phyloP scores from a whole-genome alignment of 495 filamentous ascomycete genomes.

The Lophiotrema nucula region DNA sequence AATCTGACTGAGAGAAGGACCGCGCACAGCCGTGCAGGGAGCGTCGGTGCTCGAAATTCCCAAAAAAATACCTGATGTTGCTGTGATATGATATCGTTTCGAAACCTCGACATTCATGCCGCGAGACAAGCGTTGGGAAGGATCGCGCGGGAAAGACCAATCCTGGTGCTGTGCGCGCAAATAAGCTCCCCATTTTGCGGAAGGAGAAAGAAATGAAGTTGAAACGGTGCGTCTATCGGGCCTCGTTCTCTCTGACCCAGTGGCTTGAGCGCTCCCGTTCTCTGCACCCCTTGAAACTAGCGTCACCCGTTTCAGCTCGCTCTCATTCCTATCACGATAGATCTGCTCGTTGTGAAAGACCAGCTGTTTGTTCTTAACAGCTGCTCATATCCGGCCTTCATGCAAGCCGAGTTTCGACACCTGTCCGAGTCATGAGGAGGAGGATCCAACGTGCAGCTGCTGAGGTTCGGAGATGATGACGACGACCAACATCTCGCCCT shows the following conservation, averaged over 20 bases:
- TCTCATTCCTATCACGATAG: neutral
- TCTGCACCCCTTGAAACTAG: slow-evolving; percentile 24
- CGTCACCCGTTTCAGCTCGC: neutral
- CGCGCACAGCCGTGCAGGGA: too few relatives aligned
- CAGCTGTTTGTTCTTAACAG: neutral
- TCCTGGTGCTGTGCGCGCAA: too few relatives aligned
- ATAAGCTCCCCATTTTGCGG: neutral
- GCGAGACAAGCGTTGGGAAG: neutral
- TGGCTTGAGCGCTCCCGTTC: neutral
- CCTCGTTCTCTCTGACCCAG: slow-evolving; percentile 9
- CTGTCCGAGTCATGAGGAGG: neutral
- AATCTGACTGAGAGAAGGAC: too few relatives aligned
- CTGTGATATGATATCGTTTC: neutral
- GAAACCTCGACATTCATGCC: neutral
- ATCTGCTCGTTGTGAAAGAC: neutral
- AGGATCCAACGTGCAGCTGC: neutral
- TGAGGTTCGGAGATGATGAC: too few relatives aligned
- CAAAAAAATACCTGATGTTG: neutral
- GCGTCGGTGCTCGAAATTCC: neutral
- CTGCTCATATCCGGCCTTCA: neutral
- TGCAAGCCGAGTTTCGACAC: neutral
- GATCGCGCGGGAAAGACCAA: slow-evolving; percentile 9
- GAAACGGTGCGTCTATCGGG: neutral
- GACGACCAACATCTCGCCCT: too few relatives aligned
- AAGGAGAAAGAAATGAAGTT: neutral